Conservation (phyloP, 1,284 basidiomycete species). For the Cystobasidiaceae sp. region DNA sequence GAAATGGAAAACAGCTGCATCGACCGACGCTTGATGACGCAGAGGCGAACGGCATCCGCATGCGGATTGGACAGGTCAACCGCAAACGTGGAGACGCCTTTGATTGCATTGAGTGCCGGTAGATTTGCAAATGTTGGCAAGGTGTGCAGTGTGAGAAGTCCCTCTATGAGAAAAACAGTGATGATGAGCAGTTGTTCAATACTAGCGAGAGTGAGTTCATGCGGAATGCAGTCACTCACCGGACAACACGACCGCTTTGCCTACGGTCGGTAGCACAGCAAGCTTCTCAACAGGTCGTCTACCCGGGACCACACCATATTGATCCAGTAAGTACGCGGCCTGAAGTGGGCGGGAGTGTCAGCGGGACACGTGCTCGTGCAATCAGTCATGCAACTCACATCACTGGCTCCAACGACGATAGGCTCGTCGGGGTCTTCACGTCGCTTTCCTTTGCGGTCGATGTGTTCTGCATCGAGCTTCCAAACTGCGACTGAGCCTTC, state of each 20-base stretch:
- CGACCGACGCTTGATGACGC: constrained; percentile 64
- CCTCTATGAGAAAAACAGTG: no score
- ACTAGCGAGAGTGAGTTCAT: neutral
- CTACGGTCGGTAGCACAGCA: constrained; percentile 31
- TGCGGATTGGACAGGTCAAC: constrained; percentile 62
- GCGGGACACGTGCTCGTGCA: neutral
- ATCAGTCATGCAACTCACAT: constrained; percentile 4
- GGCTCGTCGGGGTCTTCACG: neutral
- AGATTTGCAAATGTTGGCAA: constrained; percentile 71
- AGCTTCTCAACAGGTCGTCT: constrained; percentile 31
- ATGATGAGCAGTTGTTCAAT: neutral
- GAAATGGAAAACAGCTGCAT: constrained; percentile 62
- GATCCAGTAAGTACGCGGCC: constrained; percentile 9
- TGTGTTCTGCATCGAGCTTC: constrained; percentile 20
- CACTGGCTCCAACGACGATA: neutral
- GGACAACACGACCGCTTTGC: constrained; percentile 37
- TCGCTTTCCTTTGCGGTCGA: neutral
- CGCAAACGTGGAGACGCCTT: constrained; percentile 69
- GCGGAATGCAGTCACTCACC: constrained; percentile 23
- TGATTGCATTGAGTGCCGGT: constrained; percentile 64
- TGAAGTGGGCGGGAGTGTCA: neutral
- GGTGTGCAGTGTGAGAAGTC: constrained; percentile 69
- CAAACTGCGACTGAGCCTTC: constrained; percentile 34
- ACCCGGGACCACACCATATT: neutral
- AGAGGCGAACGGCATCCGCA: constrained; percentile 64